phyloP scores from a whole-genome alignment of 129 eudicot species.

The Tagetes erecta region DNA sequence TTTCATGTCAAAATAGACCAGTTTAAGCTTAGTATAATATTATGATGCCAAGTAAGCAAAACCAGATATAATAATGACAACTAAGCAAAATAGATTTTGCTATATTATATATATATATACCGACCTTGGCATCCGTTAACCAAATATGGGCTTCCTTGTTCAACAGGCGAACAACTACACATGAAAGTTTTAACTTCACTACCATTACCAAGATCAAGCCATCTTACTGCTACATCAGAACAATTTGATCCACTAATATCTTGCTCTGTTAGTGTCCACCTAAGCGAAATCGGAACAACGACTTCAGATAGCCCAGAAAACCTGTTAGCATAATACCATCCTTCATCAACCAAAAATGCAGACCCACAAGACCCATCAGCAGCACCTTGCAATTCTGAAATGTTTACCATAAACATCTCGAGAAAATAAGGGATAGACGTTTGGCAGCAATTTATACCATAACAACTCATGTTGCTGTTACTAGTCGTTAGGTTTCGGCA shows the following conservation, averaged over 20 bases:
- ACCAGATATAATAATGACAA: no score
- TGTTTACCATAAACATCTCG: slow-evolving; percentile 18
- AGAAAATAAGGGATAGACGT: slow-evolving; percentile 31
- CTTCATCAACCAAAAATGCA: slow-evolving; percentile 30
- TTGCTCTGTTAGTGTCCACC: slow-evolving; percentile 14
- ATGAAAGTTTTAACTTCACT: not conserved
- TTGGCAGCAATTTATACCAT: slow-evolving; percentile 35
- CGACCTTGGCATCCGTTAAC: slow-evolving; percentile 33
- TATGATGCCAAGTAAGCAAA: no score
- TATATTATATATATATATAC: not conserved
- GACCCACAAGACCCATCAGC: slow-evolving; percentile 21
- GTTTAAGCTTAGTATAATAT: no score
- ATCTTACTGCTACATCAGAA: not conserved
- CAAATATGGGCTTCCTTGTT: slow-evolving; percentile 35
- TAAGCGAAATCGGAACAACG: slow-evolving; percentile 28
- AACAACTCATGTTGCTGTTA: slow-evolving; percentile 17
- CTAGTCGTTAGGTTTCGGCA: not conserved
- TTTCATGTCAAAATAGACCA: no score
- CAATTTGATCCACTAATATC: slow-evolving; percentile 1
- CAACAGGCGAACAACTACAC: slow-evolving; percentile 10
- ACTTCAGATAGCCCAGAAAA: no score
- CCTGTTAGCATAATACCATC: not conserved
- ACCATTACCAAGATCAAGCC: slow-evolving; percentile 26
- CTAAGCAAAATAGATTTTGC: no score
- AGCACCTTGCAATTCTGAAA: slow-evolving; percentile 8